Base-by-base conservation (phyloP, 106 monocot species). In the Xerophyta viscosa region DNA sequence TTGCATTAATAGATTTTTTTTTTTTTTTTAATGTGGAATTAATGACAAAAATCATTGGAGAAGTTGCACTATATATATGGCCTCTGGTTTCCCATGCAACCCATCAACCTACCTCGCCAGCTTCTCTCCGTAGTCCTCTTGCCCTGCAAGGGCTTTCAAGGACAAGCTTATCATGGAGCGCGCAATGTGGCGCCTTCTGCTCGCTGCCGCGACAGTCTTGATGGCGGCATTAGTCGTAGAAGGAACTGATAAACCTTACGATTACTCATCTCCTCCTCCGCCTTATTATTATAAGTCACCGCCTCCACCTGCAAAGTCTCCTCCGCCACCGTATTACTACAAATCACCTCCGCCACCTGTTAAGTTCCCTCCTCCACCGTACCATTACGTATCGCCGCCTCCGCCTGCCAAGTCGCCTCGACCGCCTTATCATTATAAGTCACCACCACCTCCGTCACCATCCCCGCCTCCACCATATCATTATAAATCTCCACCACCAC, bases 391-490 rank as follows among this genome's bases (percentile, higher is more conserved):
- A n/a, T 52, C 52, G 5, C 52, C 52, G 3, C 52, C 52, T 15
- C 52, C 52, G 4, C 28, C 52, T 3, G 4, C 17, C 13, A 24
- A 11, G n/a, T 52, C 27, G 4, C 27, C 52, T 28, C 52, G 11
- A 3, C 52, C 52, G 27, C 27, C 28, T 0, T 29, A 52, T 8
- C 28, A 52, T 6, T 52, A 52, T 6, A 29, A 17, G 2, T 52
- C 52, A 17, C 52, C 52, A 29, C 52, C 52, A 29, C 52, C 52
- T n/a, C 52, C 52, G 18, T 3, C 17, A 18, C 26, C 26, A 15
- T 52, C 27, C 3, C 52, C 52, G 12, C 52, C 52, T 52, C 52
- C 52, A 11, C 52, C 52, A 14, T 52, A 52, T 4, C 14, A 52
- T 19, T 52, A 52, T 29, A 52, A 10, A 14, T 52, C 52, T 0